These are phyloP conservation scores for Erysimum pusillum DNA, from an alignment of 441 rosid genomes.

Conservation along the genomic window DNA sequence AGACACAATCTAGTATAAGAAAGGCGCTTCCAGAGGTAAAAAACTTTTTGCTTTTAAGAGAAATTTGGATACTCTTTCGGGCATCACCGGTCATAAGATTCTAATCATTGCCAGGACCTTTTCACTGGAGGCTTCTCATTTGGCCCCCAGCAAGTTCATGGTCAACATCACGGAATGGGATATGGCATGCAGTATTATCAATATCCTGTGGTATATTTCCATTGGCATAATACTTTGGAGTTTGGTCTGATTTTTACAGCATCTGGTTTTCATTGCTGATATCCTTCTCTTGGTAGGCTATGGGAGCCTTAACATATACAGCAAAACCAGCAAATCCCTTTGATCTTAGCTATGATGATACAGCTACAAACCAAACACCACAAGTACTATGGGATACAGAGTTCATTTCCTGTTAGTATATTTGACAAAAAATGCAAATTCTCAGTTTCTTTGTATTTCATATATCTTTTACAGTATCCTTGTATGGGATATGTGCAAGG, in stretches of 20 bases:
- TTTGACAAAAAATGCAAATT: constrained; percentile 11
- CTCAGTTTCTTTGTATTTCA: neutral
- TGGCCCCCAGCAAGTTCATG: constrained; percentile 52
- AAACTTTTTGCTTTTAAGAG: neutral
- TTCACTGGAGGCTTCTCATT: constrained; percentile 63
- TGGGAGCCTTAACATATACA: constrained; percentile 47
- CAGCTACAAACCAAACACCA: constrained; percentile 50
- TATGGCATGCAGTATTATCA: constrained; percentile 65
- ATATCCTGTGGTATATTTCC: constrained; percentile 57
- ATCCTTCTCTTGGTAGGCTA: constrained; percentile 51
- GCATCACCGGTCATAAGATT: constrained; percentile 6
- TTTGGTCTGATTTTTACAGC: neutral
- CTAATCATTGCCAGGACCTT: constrained; percentile 67
- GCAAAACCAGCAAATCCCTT: constrained; percentile 72
- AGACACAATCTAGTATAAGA: constrained; percentile 55
- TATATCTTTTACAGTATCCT: constrained; percentile 53
- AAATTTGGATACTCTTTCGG: constrained; percentile 24
- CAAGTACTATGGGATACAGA: constrained; percentile 50
- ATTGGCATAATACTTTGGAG: constrained; percentile 12
- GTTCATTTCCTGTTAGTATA: neutral
- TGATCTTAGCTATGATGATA: constrained; percentile 54
- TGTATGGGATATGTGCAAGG: constrained; percentile 55
- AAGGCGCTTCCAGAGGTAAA: constrained; percentile 78
- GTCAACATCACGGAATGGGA: constrained; percentile 58
- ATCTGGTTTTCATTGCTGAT: constrained; percentile 17